Evolutionary conservation across 2,329 filamentous ascomycete genomes (phyloP), one percentile per base, ranked within the genome.

Genomic region (Ascochyta viciae-villosae): DNA sequence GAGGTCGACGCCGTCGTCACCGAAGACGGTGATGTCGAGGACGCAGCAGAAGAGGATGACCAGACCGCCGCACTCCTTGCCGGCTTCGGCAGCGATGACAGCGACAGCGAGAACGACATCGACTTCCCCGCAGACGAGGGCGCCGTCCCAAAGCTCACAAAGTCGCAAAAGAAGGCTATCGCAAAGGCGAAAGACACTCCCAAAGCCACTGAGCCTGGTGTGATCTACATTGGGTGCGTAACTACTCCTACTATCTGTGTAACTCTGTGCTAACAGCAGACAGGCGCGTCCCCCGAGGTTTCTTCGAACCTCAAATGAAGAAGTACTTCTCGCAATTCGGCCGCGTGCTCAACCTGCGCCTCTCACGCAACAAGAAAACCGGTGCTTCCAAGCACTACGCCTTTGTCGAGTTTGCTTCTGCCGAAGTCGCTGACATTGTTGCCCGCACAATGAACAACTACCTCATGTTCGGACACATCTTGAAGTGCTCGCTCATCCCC

Each of bases 371-470:
- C 83, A 92, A 90, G 78, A 89, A 89, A 76, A 98, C 93, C 1
- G 95, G 95, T 52, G 87, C 87, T 55, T 92, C 90, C 74, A 96
- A 95, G 81, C 95, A 98, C 81, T 96, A 90, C 72, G 95, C 92
- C 29, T 99, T 97, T 76, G 85, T 99, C 71, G 92, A 99, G 78
- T 99, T 99, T 71, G 79, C 79, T 2, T 86, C 85, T 6, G 80
- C 83, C 31, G 88, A 92, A 54, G 90, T 92, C n/a, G 94, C 95
- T 35, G 89, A 91, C 68, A 92, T 98, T 66, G 94, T 96, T 27
- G 89, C 91, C 45, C 91, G 92, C 79, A 96, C 95, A 22, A 99
- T 99, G 95, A 87, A 97, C 82, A 96, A 93, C 79, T 99, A 99
- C 78, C 86, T 98, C 35, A 84, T 99, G 72, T 98, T 96, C 75